Evolutionary conservation across 192 early-diverging fungal species (phyloP).

Genomic region (Spizellomyces punctatus): DNA sequence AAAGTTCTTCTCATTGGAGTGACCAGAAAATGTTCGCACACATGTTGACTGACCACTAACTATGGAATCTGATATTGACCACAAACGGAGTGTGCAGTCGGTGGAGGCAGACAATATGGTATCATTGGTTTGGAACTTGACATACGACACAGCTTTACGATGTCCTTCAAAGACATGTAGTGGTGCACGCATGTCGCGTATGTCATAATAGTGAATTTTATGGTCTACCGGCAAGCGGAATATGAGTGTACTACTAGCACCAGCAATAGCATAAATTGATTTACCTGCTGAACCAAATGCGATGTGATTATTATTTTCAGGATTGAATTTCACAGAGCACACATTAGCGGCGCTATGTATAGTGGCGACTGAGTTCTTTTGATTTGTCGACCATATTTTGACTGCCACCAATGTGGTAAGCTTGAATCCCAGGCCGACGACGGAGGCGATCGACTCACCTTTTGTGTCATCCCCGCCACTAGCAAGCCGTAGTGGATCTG

Average conservation of each 20-base stretch:
- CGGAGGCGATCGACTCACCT: slow-evolving; percentile 30
- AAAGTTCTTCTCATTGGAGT: slow-evolving; percentile 96
- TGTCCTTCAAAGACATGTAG: slow-evolving; percentile 82
- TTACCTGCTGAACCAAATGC: slow-evolving; percentile 87
- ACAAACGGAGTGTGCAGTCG: slow-evolving; percentile 88
- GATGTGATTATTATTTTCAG: slow-evolving; percentile 68
- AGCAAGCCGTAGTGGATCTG: slow-evolving; percentile 77
- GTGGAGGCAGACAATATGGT: slow-evolving; percentile 90
- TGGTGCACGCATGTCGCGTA: slow-evolving; percentile 72
- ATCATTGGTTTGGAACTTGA: slow-evolving; percentile 77
- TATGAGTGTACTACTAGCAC: neutral
- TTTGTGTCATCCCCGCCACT: slow-evolving; percentile 92
- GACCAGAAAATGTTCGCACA: slow-evolving; percentile 77
- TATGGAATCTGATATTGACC: slow-evolving; percentile 47
- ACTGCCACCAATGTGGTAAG: slow-evolving; percentile 47
- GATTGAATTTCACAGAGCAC: slow-evolving; percentile 94
- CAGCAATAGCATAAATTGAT: neutral
- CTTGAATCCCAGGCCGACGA: slow-evolving; percentile 7
- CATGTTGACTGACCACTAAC: slow-evolving; percentile 32
- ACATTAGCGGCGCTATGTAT: slow-evolving; percentile 87
- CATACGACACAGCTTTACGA: slow-evolving; percentile 92
- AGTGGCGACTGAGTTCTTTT: slow-evolving; percentile 71
- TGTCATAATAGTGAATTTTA: slow-evolving; percentile 89
- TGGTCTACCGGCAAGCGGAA: slow-evolving; percentile 62
- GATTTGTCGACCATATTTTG: slow-evolving; percentile 87